Conservation (phyloP, 106 monocot species). For the Dendrobium officinale region DNA sequence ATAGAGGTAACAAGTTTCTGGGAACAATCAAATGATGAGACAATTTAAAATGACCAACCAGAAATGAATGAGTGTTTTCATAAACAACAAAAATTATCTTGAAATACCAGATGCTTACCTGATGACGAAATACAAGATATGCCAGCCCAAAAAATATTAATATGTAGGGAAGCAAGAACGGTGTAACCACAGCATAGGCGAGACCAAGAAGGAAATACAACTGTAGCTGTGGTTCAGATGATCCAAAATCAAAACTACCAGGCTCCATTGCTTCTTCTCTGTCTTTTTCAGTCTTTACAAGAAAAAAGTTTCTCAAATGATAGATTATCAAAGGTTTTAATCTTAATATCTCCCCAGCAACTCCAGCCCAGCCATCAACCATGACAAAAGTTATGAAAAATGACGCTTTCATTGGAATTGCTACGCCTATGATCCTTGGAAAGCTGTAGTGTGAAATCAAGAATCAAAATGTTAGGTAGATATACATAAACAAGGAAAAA, state of each 20-base stretch:
- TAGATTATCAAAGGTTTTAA: slow-evolving; percentile 58
- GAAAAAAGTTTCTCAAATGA: slow-evolving; percentile 65
- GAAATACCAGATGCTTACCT: slow-evolving; percentile 28
- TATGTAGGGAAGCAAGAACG: slow-evolving; percentile 72
- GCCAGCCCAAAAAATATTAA: slow-evolving; percentile 60
- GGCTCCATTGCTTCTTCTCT: slow-evolving; percentile 79
- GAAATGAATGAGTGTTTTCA: neutral
- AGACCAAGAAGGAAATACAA: slow-evolving; percentile 79
- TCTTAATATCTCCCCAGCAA: slow-evolving; percentile 67
- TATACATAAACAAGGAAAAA: neutral
- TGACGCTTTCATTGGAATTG: slow-evolving; percentile 80
- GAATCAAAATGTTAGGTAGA: neutral
- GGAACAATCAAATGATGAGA: neutral
- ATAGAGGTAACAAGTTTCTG: neutral
- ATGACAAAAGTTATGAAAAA: slow-evolving; percentile 82
- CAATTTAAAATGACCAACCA: neutral
- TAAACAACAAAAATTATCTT: neutral
- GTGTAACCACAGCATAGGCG: slow-evolving; percentile 67
- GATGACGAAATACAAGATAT: slow-evolving; percentile 70
- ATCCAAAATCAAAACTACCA: slow-evolving; percentile 54
- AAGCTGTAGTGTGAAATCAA: slow-evolving; percentile 29
- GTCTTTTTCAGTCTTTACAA: slow-evolving; percentile 79
- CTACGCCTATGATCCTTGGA: slow-evolving; percentile 52
- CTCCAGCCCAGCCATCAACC: slow-evolving; percentile 87
- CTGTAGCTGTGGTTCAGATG: slow-evolving; percentile 60